Evolutionary conservation across 1,284 basidiomycete species (phyloP).

Genomic region (Pyrrhoderma lamaoense): DNA sequence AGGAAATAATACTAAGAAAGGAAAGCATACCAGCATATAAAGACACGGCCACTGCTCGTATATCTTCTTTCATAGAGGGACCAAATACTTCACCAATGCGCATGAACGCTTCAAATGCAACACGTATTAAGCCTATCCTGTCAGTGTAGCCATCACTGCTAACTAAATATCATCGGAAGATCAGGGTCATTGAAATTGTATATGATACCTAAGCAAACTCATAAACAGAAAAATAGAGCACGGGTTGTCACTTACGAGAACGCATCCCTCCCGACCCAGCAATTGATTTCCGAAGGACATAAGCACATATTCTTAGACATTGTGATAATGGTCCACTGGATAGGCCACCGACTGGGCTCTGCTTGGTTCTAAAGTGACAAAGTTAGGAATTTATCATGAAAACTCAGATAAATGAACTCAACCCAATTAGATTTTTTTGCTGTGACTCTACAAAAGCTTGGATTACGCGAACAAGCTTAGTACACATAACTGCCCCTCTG

Average conservation of each 20-base stretch:
- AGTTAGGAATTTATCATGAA: not conserved
- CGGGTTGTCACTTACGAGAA: conserved; percentile 59
- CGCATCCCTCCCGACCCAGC: conserved; percentile 47
- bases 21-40: conserved; percentile 61
- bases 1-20: not conserved
- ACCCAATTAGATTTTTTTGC: conserved; percentile 22
- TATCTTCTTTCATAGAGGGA: conserved; percentile 54
- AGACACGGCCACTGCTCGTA: conserved; percentile 74
- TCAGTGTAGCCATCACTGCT: conserved; percentile 34
- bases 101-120: conserved; percentile 61
- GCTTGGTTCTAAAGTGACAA: conserved; percentile 2
- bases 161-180: not conserved
- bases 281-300: conserved; percentile 67
- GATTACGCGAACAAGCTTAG: conserved; percentile 71
- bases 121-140: conserved; percentile 57
- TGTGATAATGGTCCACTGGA: conserved; percentile 46
- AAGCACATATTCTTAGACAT: conserved; percentile 76
- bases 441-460: conserved; percentile 57
- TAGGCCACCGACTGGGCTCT: conserved; percentile 1
- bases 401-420: not conserved
- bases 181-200: conserved; percentile 12
- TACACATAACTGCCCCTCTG: conserved; percentile 73
- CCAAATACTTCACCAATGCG: conserved; percentile 58
- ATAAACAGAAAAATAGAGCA: no score
- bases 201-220: no score